phyloP scores from a whole-genome alignment of 164 flowering plant genomes.

The Warburgia ugandensis region DNA sequence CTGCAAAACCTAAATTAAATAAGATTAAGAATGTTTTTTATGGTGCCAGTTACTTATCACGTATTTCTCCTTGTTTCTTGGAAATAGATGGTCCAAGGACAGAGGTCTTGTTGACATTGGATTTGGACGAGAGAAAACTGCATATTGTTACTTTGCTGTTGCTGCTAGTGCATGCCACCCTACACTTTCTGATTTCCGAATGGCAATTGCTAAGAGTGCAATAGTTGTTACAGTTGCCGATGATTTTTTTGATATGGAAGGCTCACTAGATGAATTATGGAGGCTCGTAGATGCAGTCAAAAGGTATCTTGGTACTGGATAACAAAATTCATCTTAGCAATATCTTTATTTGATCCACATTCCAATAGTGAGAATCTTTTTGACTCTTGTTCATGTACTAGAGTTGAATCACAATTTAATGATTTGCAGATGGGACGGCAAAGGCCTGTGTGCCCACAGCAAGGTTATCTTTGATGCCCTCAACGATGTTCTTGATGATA shows the following conservation, averaged over 20 bases:
- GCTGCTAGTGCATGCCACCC: too few relatives aligned
- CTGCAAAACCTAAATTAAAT: neutral
- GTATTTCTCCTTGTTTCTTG: neutral
- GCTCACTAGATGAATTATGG: neutral
- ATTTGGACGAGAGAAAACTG: too few relatives aligned
- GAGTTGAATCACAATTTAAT: neutral
- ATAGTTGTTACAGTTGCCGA: slow-evolving; percentile 6
- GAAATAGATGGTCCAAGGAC: slow-evolving; percentile 2
- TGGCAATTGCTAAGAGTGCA: neutral
- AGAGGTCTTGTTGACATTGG: slow-evolving; percentile 1
- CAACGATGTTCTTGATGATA: too few relatives aligned
- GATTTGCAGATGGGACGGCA: slow-evolving; percentile 5
- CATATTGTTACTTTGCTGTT: too few relatives aligned
- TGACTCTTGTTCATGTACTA: neutral
- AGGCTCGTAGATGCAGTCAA: neutral
- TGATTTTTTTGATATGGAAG: slow-evolving; percentile 8
- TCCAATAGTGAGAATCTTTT: neutral
- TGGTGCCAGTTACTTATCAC: neutral
- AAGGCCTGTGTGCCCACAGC: slow-evolving; percentile 1
- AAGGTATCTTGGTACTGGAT: neutral
- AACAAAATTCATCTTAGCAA: neutral
- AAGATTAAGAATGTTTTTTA: too few relatives aligned
- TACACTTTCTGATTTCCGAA: neutral
- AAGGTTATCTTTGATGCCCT: slow-evolving; percentile 6
- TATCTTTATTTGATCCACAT: neutral